Evolutionary conservation across 2,329 filamentous ascomycete species (phyloP).

Genomic region (Cladosporium sp.): DNA sequence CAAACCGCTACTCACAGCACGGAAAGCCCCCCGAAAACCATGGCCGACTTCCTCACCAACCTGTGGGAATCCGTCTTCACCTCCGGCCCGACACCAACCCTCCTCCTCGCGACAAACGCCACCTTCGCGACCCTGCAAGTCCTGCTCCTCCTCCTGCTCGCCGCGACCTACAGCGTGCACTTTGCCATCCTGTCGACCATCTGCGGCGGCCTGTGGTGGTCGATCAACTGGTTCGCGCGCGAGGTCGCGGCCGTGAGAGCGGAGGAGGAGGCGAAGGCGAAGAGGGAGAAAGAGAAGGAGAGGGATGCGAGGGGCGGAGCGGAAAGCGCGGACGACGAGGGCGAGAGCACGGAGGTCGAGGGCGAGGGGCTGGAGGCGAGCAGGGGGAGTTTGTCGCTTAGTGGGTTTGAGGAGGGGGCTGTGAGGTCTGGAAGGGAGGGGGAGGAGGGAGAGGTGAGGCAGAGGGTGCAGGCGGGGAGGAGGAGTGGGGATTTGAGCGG

Average conservation of each 20-base stretch:
- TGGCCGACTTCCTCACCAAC: slow-evolving; percentile 57
- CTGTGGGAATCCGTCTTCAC: slow-evolving; percentile 93
- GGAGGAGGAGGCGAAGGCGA: slow-evolving; percentile 46
- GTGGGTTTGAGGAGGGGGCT: slow-evolving; percentile 11
- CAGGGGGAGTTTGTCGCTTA: slow-evolving; percentile 11
- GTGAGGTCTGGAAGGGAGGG: slow-evolving; percentile 12
- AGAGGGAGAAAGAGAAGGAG: slow-evolving; percentile 36
- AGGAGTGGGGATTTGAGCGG: slow-evolving; percentile 21
- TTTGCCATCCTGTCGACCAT: slow-evolving; percentile 76
- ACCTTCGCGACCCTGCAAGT: slow-evolving; percentile 81
- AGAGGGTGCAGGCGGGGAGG: slow-evolving; percentile 12
- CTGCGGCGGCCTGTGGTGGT: slow-evolving; percentile 78
- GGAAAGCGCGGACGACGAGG: slow-evolving; percentile 35
- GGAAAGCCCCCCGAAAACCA: slow-evolving; percentile 12
- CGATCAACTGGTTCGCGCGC: slow-evolving; percentile 92
- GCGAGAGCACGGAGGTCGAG: slow-evolving; percentile 43
- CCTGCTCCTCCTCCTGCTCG: slow-evolving; percentile 66
- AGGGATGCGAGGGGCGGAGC: slow-evolving; percentile 29
- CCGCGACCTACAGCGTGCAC: slow-evolving; percentile 81
- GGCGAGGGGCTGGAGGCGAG: slow-evolving; percentile 17
- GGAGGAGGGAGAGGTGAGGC: slow-evolving; percentile 13
- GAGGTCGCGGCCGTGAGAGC: slow-evolving; percentile 50
- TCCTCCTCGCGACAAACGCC: slow-evolving; percentile 83
- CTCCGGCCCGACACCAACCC: slow-evolving; percentile 78
- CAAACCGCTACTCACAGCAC: no score